Percentiles rank a stretch among this genome's conserved stretches.
phyloP scores from a whole-genome alignment of 495 filamentous ascomycete species.

The Emericellopsis terricola region DNA sequence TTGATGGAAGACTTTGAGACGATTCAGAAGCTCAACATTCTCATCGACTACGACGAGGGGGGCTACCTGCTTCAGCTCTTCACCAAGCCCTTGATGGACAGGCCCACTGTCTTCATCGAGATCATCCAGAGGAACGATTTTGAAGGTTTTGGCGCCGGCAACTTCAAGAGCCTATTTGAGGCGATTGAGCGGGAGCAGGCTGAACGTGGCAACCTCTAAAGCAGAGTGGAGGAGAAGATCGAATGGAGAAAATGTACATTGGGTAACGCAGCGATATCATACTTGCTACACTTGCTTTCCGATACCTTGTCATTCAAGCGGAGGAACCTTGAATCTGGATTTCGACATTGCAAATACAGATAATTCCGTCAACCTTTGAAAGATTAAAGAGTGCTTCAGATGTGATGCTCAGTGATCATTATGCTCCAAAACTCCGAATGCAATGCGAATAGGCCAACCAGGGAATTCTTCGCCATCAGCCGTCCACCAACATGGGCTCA shows the following conservation, averaged over 20 bases:
- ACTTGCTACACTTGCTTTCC: too few species aligned
- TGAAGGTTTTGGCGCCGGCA: constrained; percentile 80
- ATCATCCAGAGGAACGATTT: constrained; percentile 83
- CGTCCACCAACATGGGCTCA: constrained; percentile 21
- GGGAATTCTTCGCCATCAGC: too few species aligned
- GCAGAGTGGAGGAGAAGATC: not conserved
- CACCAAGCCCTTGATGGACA: constrained; percentile 82
- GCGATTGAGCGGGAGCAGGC: constrained; percentile 84
- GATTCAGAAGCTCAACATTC: constrained; percentile 53
- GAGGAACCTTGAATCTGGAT: too few species aligned
- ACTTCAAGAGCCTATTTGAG: constrained; percentile 85
- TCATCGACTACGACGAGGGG: constrained; percentile 83
- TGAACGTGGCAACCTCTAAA: constrained; percentile 56
- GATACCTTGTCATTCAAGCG: too few species aligned
- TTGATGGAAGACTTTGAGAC: constrained; percentile 61
- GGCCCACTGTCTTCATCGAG: constrained; percentile 86
- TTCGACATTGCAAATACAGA: too few species aligned
- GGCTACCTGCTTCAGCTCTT: constrained; percentile 79
- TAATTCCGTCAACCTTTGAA: too few species aligned
- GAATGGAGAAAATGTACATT: too few species aligned
- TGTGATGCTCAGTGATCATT: too few species aligned
- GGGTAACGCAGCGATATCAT: too few species aligned
- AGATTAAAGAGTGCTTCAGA: too few species aligned
- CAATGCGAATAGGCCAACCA: too few species aligned
- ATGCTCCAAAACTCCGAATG: too few species aligned